These are phyloP conservation scores for Ocimum tenuiflorum DNA, from an alignment of 257 asterid species.

Conservation along the genomic window DNA sequence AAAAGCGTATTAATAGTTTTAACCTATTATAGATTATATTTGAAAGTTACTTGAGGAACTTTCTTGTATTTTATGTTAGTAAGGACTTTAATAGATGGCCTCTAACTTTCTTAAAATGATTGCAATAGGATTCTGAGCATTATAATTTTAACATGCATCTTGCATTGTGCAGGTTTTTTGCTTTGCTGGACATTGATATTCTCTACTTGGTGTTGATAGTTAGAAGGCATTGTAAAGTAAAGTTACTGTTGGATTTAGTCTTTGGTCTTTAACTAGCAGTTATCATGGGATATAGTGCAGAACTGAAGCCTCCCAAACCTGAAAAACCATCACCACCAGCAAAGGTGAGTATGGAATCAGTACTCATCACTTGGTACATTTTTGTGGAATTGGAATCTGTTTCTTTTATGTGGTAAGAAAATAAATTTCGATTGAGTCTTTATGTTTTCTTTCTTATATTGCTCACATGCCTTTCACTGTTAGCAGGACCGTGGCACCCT, in stretches of 20 bases:
- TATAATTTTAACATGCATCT: neutral
- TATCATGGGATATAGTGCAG: conserved; percentile 72
- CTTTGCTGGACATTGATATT: neutral
- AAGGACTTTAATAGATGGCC: neutral
- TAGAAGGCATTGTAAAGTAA: neutral
- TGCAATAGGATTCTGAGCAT: neutral
- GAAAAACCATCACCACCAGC: conserved; percentile 51
- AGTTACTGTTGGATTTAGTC: neutral
- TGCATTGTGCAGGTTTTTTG: neutral
- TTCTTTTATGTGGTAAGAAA: neutral
- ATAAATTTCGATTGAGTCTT: too few species aligned
- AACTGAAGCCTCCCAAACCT: conserved; percentile 43
- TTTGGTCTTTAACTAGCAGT: neutral
- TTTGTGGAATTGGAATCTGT: neutral
- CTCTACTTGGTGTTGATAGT: neutral
- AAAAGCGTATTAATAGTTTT: neutral
- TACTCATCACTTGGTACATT: neutral
- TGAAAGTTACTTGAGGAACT: neutral
- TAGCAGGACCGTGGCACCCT: conserved; percentile 63
- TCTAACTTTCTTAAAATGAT: neutral
- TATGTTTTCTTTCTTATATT: conserved; percentile 1
- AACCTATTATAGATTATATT: neutral
- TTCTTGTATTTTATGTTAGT: neutral
- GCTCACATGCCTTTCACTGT: conserved; percentile 15
- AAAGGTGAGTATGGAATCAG: conserved; percentile 34